Percentiles rank a stretch among this genome's conserved stretches.
These are phyloP conservation scores for Cryptococcus maquisensis DNA, from an alignment of 1,284 basidiomycete species.

Conservation along the genomic window DNA sequence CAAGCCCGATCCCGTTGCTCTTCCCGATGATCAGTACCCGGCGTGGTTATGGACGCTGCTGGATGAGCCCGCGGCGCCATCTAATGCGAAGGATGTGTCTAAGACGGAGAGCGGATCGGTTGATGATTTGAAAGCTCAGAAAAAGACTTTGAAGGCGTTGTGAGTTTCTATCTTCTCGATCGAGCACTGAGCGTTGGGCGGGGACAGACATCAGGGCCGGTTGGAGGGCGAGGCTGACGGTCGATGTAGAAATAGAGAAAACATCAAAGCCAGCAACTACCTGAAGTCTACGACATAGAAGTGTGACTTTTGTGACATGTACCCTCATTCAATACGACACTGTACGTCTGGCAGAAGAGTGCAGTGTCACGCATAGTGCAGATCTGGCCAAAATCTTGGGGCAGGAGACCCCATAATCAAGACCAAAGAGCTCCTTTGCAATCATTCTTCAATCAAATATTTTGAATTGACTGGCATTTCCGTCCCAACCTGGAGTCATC, in stretches of 20 bases:
- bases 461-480: no score
- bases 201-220: neutral
- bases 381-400: no score
- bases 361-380: neutral
- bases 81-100: constrained; percentile 16
- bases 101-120: constrained; percentile 16
- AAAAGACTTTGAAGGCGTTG: constrained; percentile 38
- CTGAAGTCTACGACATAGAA: constrained; percentile 48
- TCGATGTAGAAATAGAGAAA: constrained; percentile 35
- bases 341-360: neutral
- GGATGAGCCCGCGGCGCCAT: constrained; percentile 21
- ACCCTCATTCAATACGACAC: neutral
- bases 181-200: neutral
- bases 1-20: constrained; percentile 71
- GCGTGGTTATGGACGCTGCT: constrained; percentile 82
- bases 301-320: constrained; percentile 39
- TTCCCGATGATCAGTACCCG: constrained; percentile 80
- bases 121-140: constrained; percentile 37
- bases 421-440: no score
- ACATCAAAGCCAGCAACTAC: constrained; percentile 46
- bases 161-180: constrained; percentile 22
- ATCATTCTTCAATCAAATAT: no score
- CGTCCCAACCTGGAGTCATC: no score
- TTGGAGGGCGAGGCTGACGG: neutral
- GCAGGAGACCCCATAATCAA: no score